phyloP scores from a whole-genome alignment of 2,329 filamentous ascomycete genomes.

The Cadophora luteo-olivacea region DNA sequence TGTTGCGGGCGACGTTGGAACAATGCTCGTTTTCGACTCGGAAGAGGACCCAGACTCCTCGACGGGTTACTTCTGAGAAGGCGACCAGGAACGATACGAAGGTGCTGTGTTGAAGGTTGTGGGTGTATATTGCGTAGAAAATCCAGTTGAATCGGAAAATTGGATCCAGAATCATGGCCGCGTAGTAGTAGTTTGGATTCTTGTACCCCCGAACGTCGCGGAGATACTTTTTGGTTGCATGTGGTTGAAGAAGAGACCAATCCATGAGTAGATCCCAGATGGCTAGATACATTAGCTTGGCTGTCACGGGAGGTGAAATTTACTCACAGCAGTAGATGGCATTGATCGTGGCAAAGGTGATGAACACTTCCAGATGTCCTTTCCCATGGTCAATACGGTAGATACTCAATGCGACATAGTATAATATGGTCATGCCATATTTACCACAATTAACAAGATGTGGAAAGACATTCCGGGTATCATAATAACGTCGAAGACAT shows the following conservation, averaged over 20 bases:
- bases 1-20: slow-evolving; percentile 87
- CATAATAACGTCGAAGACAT: slow-evolving; percentile 86
- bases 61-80: slow-evolving; percentile 79
- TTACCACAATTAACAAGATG: slow-evolving; percentile 94
- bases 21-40: slow-evolving; percentile 98
- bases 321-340: slow-evolving; percentile 77
- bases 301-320: background rate
- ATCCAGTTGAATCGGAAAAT: slow-evolving; percentile 92
- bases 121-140: slow-evolving; percentile 82
- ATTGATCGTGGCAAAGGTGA: slow-evolving; percentile 82
- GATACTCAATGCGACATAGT: slow-evolving; percentile 78
- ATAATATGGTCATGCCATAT: slow-evolving; percentile 83
- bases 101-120: slow-evolving; percentile 82
- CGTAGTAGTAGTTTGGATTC: slow-evolving; percentile 82
- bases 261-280: slow-evolving; percentile 98
- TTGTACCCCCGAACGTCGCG: slow-evolving; percentile 84
- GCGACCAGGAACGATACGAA: slow-evolving; percentile 80
- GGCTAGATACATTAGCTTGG: slow-evolving; percentile 50
- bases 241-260: slow-evolving; percentile 86
- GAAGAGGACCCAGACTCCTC: slow-evolving; percentile 91
- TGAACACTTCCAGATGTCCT: slow-evolving; percentile 72
- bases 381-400: slow-evolving; percentile 75
- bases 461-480: slow-evolving; percentile 87
- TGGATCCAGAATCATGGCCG: slow-evolving; percentile 81
- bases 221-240: slow-evolving; percentile 70